Evolutionary conservation across 1,284 basidiomycete species (phyloP), one percentile per base, ranked within the genome.

Genomic region (Ustilago shanxiensis): DNA sequence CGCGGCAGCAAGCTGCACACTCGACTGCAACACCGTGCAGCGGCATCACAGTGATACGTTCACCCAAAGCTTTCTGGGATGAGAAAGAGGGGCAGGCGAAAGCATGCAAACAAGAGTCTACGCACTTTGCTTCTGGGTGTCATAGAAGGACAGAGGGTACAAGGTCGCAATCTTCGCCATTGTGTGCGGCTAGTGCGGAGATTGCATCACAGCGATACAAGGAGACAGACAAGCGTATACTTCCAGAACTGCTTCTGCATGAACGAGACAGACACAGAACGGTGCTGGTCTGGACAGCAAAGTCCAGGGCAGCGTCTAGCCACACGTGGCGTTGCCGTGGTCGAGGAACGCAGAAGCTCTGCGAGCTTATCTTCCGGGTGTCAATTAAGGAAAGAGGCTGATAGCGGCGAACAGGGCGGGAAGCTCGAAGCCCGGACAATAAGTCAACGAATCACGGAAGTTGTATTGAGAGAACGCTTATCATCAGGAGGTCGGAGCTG

Each of bases 281-380:
- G 41, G 5, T 20, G 41, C 11, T 44, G 41, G 11, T 3, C 18
- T 22, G 14, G 37, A 41, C 13, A 16, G n/a, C 41, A 20, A 44
- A 20, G 11, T 44, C n/a, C 6, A 44, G 41, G n/a, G 6, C 11
- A 6, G 7, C 10, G n/a, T 20, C 41, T 44, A 7, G n/a, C 41
- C 41, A 16, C 41, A 44, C 41, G 14, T 44, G 41, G 41, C 41
- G 20, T 20, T 44, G n/a, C 16, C 6, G 41, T 47, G 29, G 5
- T 44, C 29, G 28, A 1, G 53, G 35, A 49, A 39, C 9, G 33
- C 16, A 6, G 41, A 44, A 47, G 45, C n/a, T n/a, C n/a, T n/a
- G n/a, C n/a, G n/a, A n/a, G n/a, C 60, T 63, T 63, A 63, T 63
- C 61, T 62, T 55, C 60, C 55, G 60, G 60, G 53, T 62, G 60